These are phyloP conservation scores for Xanthoconium purpureum DNA, from an alignment of 768 basidiomycete species.

Conservation along the genomic window DNA sequence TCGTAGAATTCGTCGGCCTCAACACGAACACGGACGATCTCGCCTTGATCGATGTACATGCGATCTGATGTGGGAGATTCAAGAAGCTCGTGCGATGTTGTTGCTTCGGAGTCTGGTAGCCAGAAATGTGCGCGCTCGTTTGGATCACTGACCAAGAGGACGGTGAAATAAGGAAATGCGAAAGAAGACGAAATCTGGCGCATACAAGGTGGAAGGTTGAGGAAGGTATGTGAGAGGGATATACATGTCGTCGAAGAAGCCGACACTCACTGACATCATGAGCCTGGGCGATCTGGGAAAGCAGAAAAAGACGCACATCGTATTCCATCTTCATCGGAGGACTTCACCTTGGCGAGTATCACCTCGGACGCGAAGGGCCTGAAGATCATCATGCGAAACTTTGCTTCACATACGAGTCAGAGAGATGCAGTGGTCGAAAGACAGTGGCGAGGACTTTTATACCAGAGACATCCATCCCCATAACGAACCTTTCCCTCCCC, in stretches of 20 bases:
- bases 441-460: constrained; percentile 59
- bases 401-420: constrained; percentile 46
- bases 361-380: constrained; percentile 90
- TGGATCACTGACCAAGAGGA: constrained; percentile 52
- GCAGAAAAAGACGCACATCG: constrained; percentile 52
- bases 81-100: constrained; percentile 56
- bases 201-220: constrained; percentile 76
- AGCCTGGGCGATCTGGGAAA: background rate
- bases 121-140: constrained; percentile 85
- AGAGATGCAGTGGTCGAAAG: background rate
- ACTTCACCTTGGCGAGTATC: constrained; percentile 83
- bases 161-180: background rate
- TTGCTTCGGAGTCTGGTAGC: constrained; percentile 60
- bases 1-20: constrained; percentile 83
- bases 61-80: constrained; percentile 63
- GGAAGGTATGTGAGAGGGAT: constrained; percentile 79
- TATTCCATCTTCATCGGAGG: constrained; percentile 81
- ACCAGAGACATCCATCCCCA: constrained; percentile 93
- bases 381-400: constrained; percentile 88
- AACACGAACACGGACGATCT: constrained; percentile 72
- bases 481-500: constrained; percentile 93
- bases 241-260: constrained; percentile 94
- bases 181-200: constrained; percentile 1
- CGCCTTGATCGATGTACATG: constrained; percentile 80
- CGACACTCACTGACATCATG: constrained; percentile 62